Base-by-base conservation (phyloP, 2,329 filamentous ascomycete genomes). In the Exophiala spinifera region DNA sequence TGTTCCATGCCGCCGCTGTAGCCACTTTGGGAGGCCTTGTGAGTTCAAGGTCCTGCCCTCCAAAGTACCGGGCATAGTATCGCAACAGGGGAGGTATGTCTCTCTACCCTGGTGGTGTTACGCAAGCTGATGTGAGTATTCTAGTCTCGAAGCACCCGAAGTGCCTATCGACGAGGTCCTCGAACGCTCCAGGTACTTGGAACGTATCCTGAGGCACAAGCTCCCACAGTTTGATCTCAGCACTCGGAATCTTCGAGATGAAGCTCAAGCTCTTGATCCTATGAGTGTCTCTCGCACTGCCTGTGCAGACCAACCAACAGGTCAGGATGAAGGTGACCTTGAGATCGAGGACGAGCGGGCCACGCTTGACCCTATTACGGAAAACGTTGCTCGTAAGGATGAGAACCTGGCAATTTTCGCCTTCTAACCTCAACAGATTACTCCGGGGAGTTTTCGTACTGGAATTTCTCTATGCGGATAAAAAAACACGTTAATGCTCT, bases 1-100 rank as follows among this genome's bases (percentile, higher is more conserved):
- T 46, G 70, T 79, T 15, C 79, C 79, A 1, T 81, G 79, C 62
- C 75, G 76, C 44, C 69, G 79, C 51, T 81, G 79, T 63, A 70
- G 74, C 53, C 76, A 76, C 55, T 74, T 80, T 60, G 74, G 74
- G 55, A 74, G 78, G 40, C 73, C 74, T 61, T 81, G 79, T 65
- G 71, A 76, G 54, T 80, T 80, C 59, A 71, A 70, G 19, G 67
- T 70, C 8, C 71, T 70, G 46, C 23, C 36, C 28, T 25, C 51
- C 67, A 56, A 64, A 65, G 11, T 31, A 10, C 28, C 28, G 7
- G 10, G 28, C 28, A 6, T 31, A 11, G 10, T 31, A 31, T 31
- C 28, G 28, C 28, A 31, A 31, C 28, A 31, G 28, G 28, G 28
- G 28, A 31, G 28, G 28, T 31, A 10, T 10, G 28, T 31, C 7